Conservation (phyloP, 257 asterid species). For the Knoxia roxburghii region DNA sequence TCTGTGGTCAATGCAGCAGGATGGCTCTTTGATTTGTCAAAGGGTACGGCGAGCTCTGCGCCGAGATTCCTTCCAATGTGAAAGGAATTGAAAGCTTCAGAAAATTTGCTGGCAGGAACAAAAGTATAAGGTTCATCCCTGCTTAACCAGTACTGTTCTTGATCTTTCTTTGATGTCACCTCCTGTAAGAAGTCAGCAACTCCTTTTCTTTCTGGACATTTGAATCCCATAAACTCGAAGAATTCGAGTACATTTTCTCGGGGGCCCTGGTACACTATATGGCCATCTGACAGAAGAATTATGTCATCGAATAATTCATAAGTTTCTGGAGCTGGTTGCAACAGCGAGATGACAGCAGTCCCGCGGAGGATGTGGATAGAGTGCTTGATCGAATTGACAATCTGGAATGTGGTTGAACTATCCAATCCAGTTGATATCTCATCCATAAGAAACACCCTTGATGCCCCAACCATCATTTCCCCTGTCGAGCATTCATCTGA, state of each 20-base stretch:
- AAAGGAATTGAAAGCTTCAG: conserved; percentile 16
- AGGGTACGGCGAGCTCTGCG: conserved; percentile 17
- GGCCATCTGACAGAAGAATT: conserved; percentile 78
- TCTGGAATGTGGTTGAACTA: conserved; percentile 85
- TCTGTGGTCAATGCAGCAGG: conserved; percentile 16
- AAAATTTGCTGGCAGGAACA: conserved; percentile 10
- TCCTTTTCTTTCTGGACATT: conserved; percentile 75
- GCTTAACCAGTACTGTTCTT: conserved; percentile 19
- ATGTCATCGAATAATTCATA: conserved; percentile 76
- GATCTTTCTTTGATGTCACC: conserved; percentile 24
- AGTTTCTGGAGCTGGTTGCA: conserved; percentile 93
- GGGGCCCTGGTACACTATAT: conserved; percentile 78
- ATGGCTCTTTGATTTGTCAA: conserved; percentile 17
- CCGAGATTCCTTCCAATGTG: conserved; percentile 13
- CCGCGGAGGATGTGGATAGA: conserved; percentile 59
- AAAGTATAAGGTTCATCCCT: conserved; percentile 17
- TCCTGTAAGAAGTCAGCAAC: conserved; percentile 66
- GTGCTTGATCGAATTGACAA: conserved; percentile 61
- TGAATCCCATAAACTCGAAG: conserved; percentile 67
- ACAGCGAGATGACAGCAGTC: conserved; percentile 67
- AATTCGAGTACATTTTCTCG: conserved; percentile 57
- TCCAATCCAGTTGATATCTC: conserved; percentile 93
- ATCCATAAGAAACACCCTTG: conserved; percentile 80
- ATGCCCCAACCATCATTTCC: conserved; percentile 84
- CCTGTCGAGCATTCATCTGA: conserved; percentile 32